phyloP scores from a whole-genome alignment of 2,329 filamentous ascomycete genomes.

The Colletotrichum orchidophilum region DNA sequence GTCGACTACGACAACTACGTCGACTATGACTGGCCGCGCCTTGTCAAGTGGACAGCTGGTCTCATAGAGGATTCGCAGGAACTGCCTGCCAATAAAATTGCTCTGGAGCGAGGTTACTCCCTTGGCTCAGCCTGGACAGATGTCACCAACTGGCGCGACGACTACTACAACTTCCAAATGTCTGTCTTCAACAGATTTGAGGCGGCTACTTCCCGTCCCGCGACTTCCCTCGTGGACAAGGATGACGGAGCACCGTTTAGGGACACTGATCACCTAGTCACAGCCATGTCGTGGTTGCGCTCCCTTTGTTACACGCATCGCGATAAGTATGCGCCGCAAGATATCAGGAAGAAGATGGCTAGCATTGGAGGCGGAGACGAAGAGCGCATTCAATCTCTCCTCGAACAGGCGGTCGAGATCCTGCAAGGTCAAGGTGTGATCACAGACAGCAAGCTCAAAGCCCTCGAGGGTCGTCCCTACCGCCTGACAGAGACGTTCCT shows the following conservation, averaged over 20 bases:
- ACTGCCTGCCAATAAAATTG: conserved; percentile 57
- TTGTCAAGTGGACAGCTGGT: conserved; percentile 71
- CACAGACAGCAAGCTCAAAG: conserved; percentile 67
- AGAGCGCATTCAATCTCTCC: conserved; percentile 48
- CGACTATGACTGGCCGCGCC: conserved; percentile 73
- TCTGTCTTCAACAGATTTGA: conserved; percentile 68
- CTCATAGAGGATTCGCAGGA: conserved; percentile 48
- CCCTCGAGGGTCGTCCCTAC: conserved; percentile 68
- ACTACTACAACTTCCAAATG: conserved; percentile 62
- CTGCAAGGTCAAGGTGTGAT: conserved; percentile 64
- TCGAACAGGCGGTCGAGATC: conserved; percentile 58
- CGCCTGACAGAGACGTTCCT: conserved; percentile 69
- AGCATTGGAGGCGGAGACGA: conserved; percentile 55
- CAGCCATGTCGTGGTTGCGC: conserved; percentile 68
- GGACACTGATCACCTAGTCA: conserved; percentile 43
- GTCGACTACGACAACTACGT: conserved; percentile 71
- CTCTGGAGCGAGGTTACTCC: conserved; percentile 54
- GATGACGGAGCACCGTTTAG: neutral
- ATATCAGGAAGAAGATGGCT: conserved; percentile 61
- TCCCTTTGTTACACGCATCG: conserved; percentile 65
- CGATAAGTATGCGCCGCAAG: conserved; percentile 56
- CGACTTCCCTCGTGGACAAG: conserved; percentile 46
- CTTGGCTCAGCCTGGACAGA: conserved; percentile 47
- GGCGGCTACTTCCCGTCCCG: conserved; percentile 59
- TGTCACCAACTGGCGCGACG: conserved; percentile 61